Conservation (phyloP, 345 rosid genomes). For the Pugionium dolabratum region DNA sequence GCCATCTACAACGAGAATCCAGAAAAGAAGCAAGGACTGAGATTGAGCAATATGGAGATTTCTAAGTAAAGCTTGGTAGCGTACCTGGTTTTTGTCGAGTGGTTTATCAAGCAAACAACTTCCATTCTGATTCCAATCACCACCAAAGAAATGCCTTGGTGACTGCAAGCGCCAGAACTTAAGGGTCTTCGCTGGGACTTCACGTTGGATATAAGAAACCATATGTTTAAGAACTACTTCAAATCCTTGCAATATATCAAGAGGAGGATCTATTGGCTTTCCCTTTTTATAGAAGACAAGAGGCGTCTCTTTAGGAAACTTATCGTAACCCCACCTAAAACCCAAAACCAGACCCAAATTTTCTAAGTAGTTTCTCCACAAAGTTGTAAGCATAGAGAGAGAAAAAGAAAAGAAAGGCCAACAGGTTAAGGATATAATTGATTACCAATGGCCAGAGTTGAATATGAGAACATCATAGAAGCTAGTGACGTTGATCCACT, state of each 20-base stretch:
- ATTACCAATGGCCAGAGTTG: conserved; percentile 95
- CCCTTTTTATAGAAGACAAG: conserved; percentile 76
- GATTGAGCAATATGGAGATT: neutral
- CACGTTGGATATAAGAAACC: conserved; percentile 61
- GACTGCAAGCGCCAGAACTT: conserved; percentile 96
- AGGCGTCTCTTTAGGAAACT: conserved; percentile 85
- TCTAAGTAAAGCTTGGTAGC: neutral
- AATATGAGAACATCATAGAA: conserved; percentile 84
- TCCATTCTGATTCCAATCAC: conserved; percentile 96
- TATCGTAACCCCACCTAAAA: conserved; percentile 88
- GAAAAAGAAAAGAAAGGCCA: neutral
- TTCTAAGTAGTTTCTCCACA: conserved; percentile 16
- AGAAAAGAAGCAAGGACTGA: neutral
- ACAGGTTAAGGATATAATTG: neutral
- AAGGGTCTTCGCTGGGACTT: conserved; percentile 59
- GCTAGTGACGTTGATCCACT: conserved; percentile 66
- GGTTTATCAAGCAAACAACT: conserved; percentile 81
- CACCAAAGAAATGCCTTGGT: conserved; percentile 85
- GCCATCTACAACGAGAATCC: neutral
- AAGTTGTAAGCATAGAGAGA: conserved; percentile 1
- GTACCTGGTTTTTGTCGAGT: conserved; percentile 69
- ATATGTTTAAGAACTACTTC: conserved; percentile 73
- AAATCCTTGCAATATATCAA: conserved; percentile 67
- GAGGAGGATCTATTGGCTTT: conserved; percentile 67
- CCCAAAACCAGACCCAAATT: neutral